Percentiles rank a stretch among this genome's conserved stretches.
These are phyloP conservation scores for Pinus albicaulis DNA, from an alignment of 75 land plant species.

Conservation along the genomic window DNA sequence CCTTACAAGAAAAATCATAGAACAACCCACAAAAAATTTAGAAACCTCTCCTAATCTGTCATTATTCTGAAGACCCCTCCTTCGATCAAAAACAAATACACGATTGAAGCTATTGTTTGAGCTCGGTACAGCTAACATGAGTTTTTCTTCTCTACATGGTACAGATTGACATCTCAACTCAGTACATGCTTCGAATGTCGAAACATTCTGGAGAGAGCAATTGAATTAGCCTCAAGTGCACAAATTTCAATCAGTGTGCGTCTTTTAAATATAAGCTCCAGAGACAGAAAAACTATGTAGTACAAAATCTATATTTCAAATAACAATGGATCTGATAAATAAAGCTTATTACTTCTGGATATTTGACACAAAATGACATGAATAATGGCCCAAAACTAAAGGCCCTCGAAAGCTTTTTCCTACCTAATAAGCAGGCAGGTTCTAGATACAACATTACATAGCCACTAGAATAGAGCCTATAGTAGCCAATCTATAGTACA, in stretches of 20 bases:
- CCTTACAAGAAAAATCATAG: too few species aligned
- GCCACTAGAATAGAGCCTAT: conserved; percentile 1
- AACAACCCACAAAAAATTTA: too few species aligned
- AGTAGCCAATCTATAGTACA: conserved; percentile 2
- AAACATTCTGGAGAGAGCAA: conserved; percentile 2
- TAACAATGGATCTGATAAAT: conserved; percentile 3
- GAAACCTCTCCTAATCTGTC: too few species aligned
- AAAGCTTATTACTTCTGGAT: neutral
- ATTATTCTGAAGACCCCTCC: too few species aligned
- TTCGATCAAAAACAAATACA: neutral
- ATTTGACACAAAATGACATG: neutral
- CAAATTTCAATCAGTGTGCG: neutral
- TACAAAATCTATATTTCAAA: neutral
- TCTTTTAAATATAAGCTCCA: neutral
- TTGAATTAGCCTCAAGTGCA: conserved; percentile 6
- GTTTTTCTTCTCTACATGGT: neutral
- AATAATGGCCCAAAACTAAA: conserved; percentile 5
- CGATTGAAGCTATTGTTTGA: neutral
- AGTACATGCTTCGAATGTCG: neutral
- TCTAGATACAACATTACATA: conserved; percentile 1
- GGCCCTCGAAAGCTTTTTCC: neutral
- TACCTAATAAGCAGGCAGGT: neutral
- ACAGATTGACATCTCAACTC: neutral
- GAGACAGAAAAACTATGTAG: conserved; percentile 1
- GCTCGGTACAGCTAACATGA: neutral